Conservation (phyloP, 768 basidiomycete species). For the Russula foetens region DNA sequence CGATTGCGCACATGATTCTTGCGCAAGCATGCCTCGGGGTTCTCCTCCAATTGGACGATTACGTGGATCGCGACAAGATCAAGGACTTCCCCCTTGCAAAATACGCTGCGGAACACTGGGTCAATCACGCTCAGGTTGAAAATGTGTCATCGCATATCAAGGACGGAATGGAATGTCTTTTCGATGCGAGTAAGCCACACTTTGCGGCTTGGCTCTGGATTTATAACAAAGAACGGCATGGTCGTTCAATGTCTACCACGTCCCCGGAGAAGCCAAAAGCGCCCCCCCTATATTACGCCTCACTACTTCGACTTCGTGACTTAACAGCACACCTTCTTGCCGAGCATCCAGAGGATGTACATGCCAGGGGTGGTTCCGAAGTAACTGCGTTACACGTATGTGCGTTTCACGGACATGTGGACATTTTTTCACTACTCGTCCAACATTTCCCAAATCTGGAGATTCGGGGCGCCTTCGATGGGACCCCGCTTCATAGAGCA, state of each 20-base stretch:
- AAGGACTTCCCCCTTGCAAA: neutral
- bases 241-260: neutral
- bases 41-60: neutral
- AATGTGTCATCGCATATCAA: neutral
- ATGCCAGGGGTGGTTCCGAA: neutral
- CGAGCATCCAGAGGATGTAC: neutral
- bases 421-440: neutral
- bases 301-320: neutral
- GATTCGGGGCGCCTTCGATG: neutral
- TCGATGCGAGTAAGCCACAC: neutral
- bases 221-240: neutral
- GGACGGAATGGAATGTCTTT: neutral
- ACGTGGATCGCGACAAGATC: neutral
- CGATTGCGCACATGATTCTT: neutral
- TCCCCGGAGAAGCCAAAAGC: neutral
- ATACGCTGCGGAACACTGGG: neutral
- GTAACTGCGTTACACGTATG: neutral
- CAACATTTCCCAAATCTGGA: neutral
- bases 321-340: neutral
- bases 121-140: neutral
- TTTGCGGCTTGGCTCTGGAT: neutral
- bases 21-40: neutral
- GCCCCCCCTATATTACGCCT: neutral
- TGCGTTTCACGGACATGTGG: neutral
- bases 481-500: neutral